Evolutionary conservation across 2,329 filamentous ascomycete genomes (phyloP), one percentile per base, ranked within the genome.

Genomic region (Fusarium newnesense): DNA sequence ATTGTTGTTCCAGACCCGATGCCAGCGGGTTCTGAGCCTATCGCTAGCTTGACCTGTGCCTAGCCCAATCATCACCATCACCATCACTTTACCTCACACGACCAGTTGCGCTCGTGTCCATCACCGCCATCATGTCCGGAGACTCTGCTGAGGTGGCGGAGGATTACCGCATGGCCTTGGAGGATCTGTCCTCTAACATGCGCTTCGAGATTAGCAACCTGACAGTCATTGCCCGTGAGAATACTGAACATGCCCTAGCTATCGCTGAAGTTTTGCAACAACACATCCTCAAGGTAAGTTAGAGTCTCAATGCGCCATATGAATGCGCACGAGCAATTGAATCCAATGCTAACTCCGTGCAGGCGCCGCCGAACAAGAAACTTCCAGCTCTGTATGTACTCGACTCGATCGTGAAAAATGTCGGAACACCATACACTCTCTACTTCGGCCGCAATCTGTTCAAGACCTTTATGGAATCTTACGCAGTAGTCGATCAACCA

Each of bases 321-420:
- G 32, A 12, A 37, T 21, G 19, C 32, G 24, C 32, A 24, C 19
- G 15, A 50, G 15, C 34, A 28, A 32, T 60, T 8, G 3, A 9
- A 15, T 15, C 56, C 53, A 36, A 37, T 42, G 46, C 86, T 89
- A 77, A 89, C 79, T 65, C 49, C 56, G 24, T 46, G 74, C 83
- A 99, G 96, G 94, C 93, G 61, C 90, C 94, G 50, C 95, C 96
- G 43, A 89, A 91, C 69, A 95, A 95, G 82, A 99, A 98, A 80
- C 87, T 99, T 6, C 95, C 96, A 24, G 94, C 96, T n/a, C 88
- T 99, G 34, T 99, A 98, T 84, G 94, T 99, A 74, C 92, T 99
- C 79, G 96, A 99, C 84, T 98, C 96, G 21, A 96, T 99, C 70
- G 95, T 97, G 80, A 99, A 99, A 84, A 98, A 99, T 85, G 95